These are phyloP conservation scores for Asterophora lycoperdoides DNA, from an alignment of 768 basidiomycete species.

Conservation along the genomic window DNA sequence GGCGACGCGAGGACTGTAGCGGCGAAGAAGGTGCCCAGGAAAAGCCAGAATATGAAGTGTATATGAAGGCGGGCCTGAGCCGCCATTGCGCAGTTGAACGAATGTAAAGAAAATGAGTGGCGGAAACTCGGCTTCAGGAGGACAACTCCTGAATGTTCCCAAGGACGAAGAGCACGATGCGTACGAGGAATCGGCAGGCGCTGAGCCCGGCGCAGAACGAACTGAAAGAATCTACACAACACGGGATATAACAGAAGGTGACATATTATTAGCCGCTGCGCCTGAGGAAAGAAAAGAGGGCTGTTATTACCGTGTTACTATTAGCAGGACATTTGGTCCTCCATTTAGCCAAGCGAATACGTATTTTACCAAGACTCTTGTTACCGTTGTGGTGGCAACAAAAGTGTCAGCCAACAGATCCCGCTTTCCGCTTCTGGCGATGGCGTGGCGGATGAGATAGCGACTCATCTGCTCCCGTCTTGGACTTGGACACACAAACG, in stretches of 20 bases:
- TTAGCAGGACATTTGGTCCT: too few species aligned
- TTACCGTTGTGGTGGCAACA: conserved; percentile 3
- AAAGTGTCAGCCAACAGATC: not conserved
- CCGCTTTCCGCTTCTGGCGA: too few species aligned
- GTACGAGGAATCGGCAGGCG: too few species aligned
- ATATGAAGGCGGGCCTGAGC: conserved; percentile 7
- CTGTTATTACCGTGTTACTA: too few species aligned
- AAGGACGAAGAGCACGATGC: too few species aligned
- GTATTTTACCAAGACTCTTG: too few species aligned
- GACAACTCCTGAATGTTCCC: not conserved
- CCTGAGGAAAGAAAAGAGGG: too few species aligned
- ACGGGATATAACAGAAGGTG: not conserved
- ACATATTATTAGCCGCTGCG: too few species aligned
- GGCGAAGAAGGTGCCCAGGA: conserved; percentile 7
- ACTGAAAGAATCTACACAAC: not conserved
- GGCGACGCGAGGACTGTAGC: conserved; percentile 5
- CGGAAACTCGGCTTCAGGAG: not conserved
- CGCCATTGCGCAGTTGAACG: conserved; percentile 11
- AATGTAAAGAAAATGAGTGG: conserved; percentile 15
- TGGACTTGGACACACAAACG: too few species aligned
- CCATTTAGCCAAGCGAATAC: too few species aligned
- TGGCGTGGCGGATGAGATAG: too few species aligned
- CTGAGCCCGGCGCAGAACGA: not conserved
- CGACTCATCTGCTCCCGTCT: too few species aligned
- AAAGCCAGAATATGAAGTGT: not conserved